Percentiles rank a stretch among this genome's conserved stretches.
Conservation (phyloP, 2,329 filamentous ascomycete species). For the Claviceps fusiformis region DNA sequence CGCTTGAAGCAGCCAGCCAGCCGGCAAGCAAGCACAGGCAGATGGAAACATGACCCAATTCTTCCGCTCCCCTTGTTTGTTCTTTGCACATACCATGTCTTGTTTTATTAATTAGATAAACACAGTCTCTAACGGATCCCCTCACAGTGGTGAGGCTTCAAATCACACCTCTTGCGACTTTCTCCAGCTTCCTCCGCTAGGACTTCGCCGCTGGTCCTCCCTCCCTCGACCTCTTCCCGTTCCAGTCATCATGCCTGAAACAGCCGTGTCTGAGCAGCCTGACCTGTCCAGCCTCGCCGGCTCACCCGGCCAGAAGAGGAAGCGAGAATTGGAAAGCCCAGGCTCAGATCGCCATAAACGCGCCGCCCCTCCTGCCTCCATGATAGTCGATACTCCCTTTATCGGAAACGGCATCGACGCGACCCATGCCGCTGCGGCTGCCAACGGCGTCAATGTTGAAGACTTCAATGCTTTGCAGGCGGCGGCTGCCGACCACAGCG, state of each 20-base stretch:
- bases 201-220: neutral
- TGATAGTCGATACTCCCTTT: slow-evolving; percentile 35
- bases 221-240: neutral
- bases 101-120: neutral
- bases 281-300: slow-evolving; percentile 29
- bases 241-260: slow-evolving; percentile 28
- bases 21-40: neutral
- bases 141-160: neutral
- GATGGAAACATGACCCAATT: neutral
- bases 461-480: slow-evolving; percentile 45
- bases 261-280: slow-evolving; percentile 31
- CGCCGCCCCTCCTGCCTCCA: slow-evolving; percentile 29
- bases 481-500: slow-evolving; percentile 27
- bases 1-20: no score
- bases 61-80: neutral
- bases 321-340: slow-evolving; percentile 38
- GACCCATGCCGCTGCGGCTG: slow-evolving; percentile 22
- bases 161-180: neutral
- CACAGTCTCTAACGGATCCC: neutral
- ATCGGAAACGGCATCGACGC: slow-evolving; percentile 40
- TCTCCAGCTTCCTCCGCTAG: neutral
- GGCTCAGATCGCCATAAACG: slow-evolving; percentile 38
- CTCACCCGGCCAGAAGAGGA: slow-evolving; percentile 40
- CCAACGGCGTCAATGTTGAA: slow-evolving; percentile 32
- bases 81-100: neutral